phyloP scores from a whole-genome alignment of 805 yeast genomes.

The Sungouiozyma ichnusensis region DNA sequence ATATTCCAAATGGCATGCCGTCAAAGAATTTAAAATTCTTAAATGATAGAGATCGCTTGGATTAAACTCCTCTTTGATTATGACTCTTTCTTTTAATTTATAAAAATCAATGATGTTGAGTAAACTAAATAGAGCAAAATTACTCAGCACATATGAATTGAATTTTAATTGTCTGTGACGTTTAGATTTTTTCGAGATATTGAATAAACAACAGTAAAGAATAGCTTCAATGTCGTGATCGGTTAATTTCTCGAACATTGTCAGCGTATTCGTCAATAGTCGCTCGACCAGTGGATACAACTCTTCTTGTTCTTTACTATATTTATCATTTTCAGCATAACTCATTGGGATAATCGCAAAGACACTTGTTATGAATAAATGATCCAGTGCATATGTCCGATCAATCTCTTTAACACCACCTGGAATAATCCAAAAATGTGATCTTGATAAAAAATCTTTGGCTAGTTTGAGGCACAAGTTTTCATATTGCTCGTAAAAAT shows the following conservation, averaged over 20 bases:
- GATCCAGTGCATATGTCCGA: constrained; percentile 36
- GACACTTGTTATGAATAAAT: constrained; percentile 46
- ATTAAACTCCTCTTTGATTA: constrained; percentile 17
- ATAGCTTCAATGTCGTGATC: constrained; percentile 55
- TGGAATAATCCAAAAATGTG: constrained; percentile 54
- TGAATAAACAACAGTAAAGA: constrained; percentile 43
- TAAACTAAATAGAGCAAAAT: constrained; percentile 41
- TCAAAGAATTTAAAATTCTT: constrained; percentile 43
- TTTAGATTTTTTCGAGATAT: constrained; percentile 42
- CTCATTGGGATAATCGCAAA: constrained; percentile 46
- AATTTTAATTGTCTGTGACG: constrained; percentile 37
- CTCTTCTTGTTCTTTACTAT: constrained; percentile 37
- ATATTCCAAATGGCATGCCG: constrained; percentile 41
- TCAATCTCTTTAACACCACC: constrained; percentile 45
- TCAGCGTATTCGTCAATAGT: constrained; percentile 38
- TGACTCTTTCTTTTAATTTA: constrained; percentile 32
- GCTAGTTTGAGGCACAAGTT: constrained; percentile 36
- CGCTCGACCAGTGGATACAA: constrained; percentile 40
- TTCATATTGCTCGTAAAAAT: constrained; percentile 37
- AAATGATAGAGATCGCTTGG: constrained; percentile 41
- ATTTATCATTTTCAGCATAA: constrained; percentile 42
- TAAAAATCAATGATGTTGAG: constrained; percentile 38
- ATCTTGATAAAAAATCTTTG: constrained; percentile 38
- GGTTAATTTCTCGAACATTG: constrained; percentile 40
- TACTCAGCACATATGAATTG: constrained; percentile 44